Evolutionary conservation across 371 early-diverging fungal genomes (phyloP).

Genomic region (Coelomomyces lativittatus): DNA sequence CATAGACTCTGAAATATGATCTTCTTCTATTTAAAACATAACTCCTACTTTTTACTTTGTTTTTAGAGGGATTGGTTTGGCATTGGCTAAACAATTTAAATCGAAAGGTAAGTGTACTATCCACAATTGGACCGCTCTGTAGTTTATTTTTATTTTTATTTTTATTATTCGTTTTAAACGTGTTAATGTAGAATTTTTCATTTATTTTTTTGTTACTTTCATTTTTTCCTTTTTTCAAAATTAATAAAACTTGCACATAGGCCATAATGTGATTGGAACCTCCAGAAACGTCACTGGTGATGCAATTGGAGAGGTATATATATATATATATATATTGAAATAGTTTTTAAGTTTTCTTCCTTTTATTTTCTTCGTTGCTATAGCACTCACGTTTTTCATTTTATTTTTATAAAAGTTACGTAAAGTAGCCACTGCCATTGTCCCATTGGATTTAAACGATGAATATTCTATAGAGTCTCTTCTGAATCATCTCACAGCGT

Average conservation of each 20-base stretch:
- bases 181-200: no score
- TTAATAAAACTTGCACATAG: no score
- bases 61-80: background rate
- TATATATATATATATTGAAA: background rate
- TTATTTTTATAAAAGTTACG: background rate
- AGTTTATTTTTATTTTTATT: background rate
- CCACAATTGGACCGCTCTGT: background rate
- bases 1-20: background rate
- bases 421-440: background rate
- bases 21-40: background rate
- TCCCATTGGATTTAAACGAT: background rate
- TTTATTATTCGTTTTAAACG: background rate
- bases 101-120: background rate
- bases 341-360: background rate
- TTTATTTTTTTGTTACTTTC: no score
- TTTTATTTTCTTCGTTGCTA: background rate
- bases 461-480: background rate
- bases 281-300: background rate
- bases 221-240: no score
- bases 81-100: background rate
- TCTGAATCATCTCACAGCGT: background rate
- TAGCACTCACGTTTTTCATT: no score
- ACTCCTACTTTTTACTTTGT: background rate
- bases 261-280: background rate
- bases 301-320: background rate